These are phyloP conservation scores for Trichoderma harzianum DNA, from an alignment of 2,329 filamentous ascomycete genomes.

Conservation along the genomic window DNA sequence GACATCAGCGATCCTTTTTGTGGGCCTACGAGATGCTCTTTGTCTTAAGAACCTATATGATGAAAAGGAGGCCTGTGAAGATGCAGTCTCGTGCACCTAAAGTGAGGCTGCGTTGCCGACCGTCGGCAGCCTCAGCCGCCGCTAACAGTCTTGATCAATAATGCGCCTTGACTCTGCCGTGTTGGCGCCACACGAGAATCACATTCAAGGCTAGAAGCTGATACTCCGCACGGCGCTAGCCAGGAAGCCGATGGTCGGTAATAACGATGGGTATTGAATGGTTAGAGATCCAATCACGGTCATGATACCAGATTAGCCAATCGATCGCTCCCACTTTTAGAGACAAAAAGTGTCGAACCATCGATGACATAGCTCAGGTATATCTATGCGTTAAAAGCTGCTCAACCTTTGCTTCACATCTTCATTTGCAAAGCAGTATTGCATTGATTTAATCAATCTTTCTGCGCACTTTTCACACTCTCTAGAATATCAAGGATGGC, in stretches of 20 bases:
- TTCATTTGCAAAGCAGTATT: not conserved
- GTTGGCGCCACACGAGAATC: not conserved
- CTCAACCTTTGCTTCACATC: not conserved
- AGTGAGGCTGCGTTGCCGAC: slow-evolving; percentile 7
- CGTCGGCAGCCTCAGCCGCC: slow-evolving; percentile 13
- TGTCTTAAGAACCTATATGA: not conserved
- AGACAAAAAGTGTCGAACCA: not conserved
- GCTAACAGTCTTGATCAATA: not conserved
- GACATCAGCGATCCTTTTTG: not conserved
- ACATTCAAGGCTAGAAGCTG: not conserved
- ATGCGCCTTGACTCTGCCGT: not conserved
- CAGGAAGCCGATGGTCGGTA: slow-evolving; percentile 6
- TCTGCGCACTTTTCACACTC: not conserved
- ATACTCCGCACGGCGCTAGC: slow-evolving; percentile 9
- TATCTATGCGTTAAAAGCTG: not conserved
- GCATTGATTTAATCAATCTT: not conserved
- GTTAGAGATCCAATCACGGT: not conserved
- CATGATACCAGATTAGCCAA: not conserved
- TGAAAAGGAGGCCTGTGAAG: not conserved
- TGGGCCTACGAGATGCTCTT: not conserved
- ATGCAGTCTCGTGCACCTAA: not conserved
- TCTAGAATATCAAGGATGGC: not conserved
- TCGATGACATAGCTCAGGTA: not conserved
- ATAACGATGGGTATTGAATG: not conserved
- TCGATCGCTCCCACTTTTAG: slow-evolving; percentile 1